phyloP scores from a whole-genome alignment of 345 rosid genomes.

The Populus euphratica region DNA sequence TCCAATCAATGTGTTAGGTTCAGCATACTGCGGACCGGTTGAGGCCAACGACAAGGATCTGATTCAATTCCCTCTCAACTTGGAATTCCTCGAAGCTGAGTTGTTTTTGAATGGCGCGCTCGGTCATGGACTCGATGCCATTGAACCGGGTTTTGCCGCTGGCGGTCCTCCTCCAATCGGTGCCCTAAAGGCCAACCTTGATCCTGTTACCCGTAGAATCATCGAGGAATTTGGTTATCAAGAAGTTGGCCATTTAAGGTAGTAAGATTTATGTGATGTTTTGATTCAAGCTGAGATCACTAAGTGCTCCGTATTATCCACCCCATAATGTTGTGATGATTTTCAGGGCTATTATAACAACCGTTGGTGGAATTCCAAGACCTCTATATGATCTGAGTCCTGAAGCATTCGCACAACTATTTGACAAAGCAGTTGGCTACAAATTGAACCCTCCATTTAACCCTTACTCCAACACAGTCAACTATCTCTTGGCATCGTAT shows the following conservation, averaged over 20 bases:
- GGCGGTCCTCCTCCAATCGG: conserved; percentile 65
- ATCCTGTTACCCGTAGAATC: conserved; percentile 30
- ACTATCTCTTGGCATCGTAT: conserved; percentile 57
- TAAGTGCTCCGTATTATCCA: too few species aligned
- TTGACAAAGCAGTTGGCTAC: conserved; percentile 50
- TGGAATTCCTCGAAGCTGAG: conserved; percentile 65
- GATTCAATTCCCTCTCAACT: conserved; percentile 49
- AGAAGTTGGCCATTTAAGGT: conserved; percentile 78
- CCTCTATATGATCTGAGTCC: conserved; percentile 50
- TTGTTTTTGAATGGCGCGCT: conserved; percentile 45
- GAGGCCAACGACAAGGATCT: conserved; percentile 42
- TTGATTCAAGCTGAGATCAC: too few species aligned
- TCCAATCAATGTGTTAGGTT: too few species aligned
- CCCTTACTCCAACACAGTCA: conserved; percentile 47
- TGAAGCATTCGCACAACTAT: conserved; percentile 37
- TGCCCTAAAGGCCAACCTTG: conserved; percentile 51
- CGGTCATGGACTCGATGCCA: conserved; percentile 53
- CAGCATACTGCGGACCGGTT: conserved; percentile 25
- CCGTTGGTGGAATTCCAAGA: conserved; percentile 53
- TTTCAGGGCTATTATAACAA: conserved; percentile 51
- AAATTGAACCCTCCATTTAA: conserved; percentile 54
- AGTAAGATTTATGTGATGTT: too few species aligned
- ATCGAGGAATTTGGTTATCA: conserved; percentile 63
- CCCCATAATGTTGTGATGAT: neutral
- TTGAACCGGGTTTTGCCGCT: conserved; percentile 36